Conservation (phyloP, 768 basidiomycete species). For the Boletus subcaerulescens region DNA sequence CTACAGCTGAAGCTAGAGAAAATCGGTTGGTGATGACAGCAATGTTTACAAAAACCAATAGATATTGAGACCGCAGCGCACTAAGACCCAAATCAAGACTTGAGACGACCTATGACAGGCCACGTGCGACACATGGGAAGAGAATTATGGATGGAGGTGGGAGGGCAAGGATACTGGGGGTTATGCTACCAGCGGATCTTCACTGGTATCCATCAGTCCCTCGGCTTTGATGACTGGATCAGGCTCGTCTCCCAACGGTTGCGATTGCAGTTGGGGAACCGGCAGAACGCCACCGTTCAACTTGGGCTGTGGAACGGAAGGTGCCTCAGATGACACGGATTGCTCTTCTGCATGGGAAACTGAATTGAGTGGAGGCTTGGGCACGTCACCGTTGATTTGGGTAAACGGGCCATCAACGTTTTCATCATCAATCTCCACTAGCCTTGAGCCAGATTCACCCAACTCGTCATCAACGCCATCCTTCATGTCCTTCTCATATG, state of each 20-base stretch:
- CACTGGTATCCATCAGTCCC: conserved; percentile 63
- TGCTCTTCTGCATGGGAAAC: conserved; percentile 17
- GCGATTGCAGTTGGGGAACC: conserved; percentile 47
- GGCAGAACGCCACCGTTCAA: conserved; percentile 48
- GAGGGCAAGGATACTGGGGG: neutral
- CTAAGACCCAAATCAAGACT: conserved; percentile 21
- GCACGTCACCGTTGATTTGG: conserved; percentile 33
- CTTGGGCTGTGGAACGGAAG: conserved; percentile 43
- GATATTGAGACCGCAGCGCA: conserved; percentile 25
- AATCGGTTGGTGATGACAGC: conserved; percentile 29
- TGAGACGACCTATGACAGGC: conserved; percentile 10
- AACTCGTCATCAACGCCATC: conserved; percentile 32
- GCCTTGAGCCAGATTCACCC: conserved; percentile 17
- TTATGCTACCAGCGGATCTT: conserved; percentile 51
- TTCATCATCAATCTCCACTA: conserved; percentile 36
- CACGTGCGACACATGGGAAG: conserved; percentile 5
- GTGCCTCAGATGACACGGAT: conserved; percentile 40
- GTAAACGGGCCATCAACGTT: conserved; percentile 29
- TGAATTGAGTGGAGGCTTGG: conserved; percentile 28
- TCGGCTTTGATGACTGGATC: conserved; percentile 55
- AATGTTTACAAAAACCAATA: conserved; percentile 31
- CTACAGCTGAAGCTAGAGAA: conserved; percentile 27
- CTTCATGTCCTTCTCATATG: conserved; percentile 53
- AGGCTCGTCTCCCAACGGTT: conserved; percentile 53
- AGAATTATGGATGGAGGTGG: conserved; percentile 3